Evolutionary conservation across 202 grass and related monocot species (phyloP).

Genomic region (Saccharum hybrid): DNA sequence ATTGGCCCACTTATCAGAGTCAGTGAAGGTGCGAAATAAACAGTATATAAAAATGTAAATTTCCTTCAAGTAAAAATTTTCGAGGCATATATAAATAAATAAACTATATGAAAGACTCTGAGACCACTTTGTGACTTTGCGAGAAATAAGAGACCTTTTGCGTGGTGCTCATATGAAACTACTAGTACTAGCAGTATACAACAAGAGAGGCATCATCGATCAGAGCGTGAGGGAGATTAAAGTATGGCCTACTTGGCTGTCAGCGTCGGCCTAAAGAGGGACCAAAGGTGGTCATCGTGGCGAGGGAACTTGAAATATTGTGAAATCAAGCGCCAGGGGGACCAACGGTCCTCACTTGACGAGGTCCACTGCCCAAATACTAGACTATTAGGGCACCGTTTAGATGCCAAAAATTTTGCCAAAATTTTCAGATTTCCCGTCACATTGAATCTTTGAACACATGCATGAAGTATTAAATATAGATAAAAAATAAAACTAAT

Average conservation of each 20-base stretch:
- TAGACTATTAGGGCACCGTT: no score
- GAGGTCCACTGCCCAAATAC: background rate
- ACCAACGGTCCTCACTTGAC: constrained; percentile 16
- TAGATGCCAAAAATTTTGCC: no score
- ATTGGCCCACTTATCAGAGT: background rate
- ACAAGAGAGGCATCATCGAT: constrained; percentile 13
- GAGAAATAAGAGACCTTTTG: background rate
- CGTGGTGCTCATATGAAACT: background rate
- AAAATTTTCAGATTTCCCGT: no score
- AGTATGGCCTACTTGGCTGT: constrained; percentile 37
- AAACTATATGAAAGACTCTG: background rate
- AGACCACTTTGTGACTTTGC: constrained; percentile 9
- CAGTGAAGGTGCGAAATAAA: background rate
- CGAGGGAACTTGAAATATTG: constrained; percentile 4
- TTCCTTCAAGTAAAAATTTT: background rate
- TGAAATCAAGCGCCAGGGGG: constrained; percentile 24
- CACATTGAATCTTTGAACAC: no score
- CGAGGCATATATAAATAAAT: background rate
- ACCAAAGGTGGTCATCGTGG: constrained; percentile 31
- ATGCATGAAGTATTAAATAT: no score
- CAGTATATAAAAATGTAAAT: no score
- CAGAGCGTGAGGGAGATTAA: background rate
- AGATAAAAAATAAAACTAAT: no score
- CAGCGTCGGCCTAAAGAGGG: constrained; percentile 26
- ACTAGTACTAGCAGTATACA: background rate